Evolutionary conservation across 371 early-diverging fungal species (phyloP), one percentile per base, ranked within the genome.

Genomic region (Actinomortierella ambigua): DNA sequence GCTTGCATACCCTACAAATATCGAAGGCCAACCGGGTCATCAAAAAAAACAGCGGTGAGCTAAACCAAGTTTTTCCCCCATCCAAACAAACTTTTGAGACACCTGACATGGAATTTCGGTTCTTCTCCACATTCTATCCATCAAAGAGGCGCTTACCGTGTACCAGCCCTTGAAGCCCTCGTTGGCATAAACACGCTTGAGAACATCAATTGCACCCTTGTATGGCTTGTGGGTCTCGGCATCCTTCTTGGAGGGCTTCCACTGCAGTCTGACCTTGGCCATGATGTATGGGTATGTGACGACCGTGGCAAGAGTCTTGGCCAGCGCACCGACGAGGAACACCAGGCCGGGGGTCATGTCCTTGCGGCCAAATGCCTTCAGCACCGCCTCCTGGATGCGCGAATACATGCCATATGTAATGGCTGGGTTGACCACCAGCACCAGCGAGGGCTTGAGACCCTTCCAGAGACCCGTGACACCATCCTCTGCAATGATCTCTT

Each of bases 321-420:
- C 84, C 48, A 96, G 59, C 2, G 97, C 98, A 18, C 97, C 97
- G 26, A 94, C 88, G 63, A 90, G 69, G 68, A 98, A 98, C 18
- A 90, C 89, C 64, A 95, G 85, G 18, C 85, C 85, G 22, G 95
- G 82, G 17, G 90, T 81, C 75, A 96, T 71, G 23, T 66, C 69
- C 56, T 75, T 70, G 50, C 60, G 61, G 39, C 79, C 55, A 15
- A 82, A 60, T 2, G 68, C 61, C 11, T 77, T 64, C 56, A 84
- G 61, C 1, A 86, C 79, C 51, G 83, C 57, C 57, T 87, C 79
- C 76, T 98, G 97, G 50, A 93, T 79, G 57, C 91, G 88, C 70
- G 98, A 98, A 81, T 96, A 98, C 77, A 91, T 87, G 47, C 96
- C 97, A 67, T 95, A 98, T 4, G 98, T 98, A 70, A 98, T 98